Evolutionary conservation across 305 asterid genomes (phyloP), one percentile per base, ranked within the genome.

Genomic region (Rubia balearica): DNA sequence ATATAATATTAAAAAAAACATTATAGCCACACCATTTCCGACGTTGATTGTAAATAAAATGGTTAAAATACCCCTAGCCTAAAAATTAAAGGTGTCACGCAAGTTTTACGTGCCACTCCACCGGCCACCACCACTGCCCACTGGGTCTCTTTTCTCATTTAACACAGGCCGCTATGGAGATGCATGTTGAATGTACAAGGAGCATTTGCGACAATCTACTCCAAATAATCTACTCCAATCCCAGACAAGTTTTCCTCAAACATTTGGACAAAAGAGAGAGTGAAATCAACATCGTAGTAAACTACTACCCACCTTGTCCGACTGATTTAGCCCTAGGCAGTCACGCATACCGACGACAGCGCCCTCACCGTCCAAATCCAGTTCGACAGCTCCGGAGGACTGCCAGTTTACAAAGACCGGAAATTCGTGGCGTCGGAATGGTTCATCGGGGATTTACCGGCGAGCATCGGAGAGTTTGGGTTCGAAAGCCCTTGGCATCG

Each of bases 401-500:
- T 81, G 53, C 83, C 81, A 72, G n/a, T 79, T 1, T 70, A 48
- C 36, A 81, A 74, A 70, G 74, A 70, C 59, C 21, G 8, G 48
- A 49, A 71, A 59, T 81, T 84, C 85, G 4, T 77, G 33, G 55
- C 66, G 0, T 72, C 79, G 68, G 74, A 75, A 19, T 84, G 88
- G 88, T 78, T 80, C 5, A 51, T 71, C 48, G 75, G 75, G 67
- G 62, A 73, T 6, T 59, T 84, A 76, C 84, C 81, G 0, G 80
- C 77, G n/a, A 77, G 68, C 3, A 8, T 79, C 24, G 84, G 83
- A 43, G 84, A 84, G 53, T 51, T 78, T 38, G 70, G 65, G 68
- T 59, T 80, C 3, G 61, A 46, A 68, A 85, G 84, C 78, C 49
- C 80, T 41, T 85, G 86, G 85, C 84, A 82, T 45, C 78, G 85